A percentile compares a stretch with the other conserved stretches of the same genome.
These are phyloP conservation scores for Pyrenula aspistea DNA, from an alignment of 495 filamentous ascomycete genomes.

Conservation along the genomic window DNA sequence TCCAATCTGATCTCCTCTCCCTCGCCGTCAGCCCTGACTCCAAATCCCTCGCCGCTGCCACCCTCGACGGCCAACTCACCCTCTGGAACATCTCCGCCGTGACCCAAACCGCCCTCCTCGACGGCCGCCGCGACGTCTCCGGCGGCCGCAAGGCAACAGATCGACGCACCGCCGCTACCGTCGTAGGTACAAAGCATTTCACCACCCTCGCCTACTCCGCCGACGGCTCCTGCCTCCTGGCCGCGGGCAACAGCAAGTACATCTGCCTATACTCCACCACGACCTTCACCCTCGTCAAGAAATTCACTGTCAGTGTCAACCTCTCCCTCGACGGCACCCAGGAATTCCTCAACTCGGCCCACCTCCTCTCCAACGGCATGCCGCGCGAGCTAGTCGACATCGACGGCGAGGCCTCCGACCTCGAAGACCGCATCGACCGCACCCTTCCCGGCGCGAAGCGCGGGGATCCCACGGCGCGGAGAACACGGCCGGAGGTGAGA, in stretches of 20 bases:
- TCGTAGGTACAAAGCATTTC: conserved; percentile 79
- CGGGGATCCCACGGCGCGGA: conserved; percentile 69
- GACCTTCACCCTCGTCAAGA: conserved; percentile 82
- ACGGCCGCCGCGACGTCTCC: conserved; percentile 83
- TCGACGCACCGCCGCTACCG: conserved; percentile 81
- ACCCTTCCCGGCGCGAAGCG: conserved; percentile 81
- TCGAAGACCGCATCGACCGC: conserved; percentile 70
- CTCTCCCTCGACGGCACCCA: conserved; percentile 89
- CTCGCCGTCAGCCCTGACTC: conserved; percentile 86
- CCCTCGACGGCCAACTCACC: conserved; percentile 82
- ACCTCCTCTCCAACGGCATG: conserved; percentile 75
- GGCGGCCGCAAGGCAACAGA: conserved; percentile 81
- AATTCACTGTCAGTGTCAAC: conserved; percentile 89
- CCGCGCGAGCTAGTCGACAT: conserved; percentile 72
- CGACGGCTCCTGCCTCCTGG: conserved; percentile 81
- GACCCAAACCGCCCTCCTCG: conserved; percentile 66
- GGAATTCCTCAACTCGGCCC: conserved; percentile 85
- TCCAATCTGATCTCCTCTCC: conserved; percentile 79
- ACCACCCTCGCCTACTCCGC: conserved; percentile 78
- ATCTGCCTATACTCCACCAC: conserved; percentile 90
- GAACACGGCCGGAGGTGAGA: conserved; percentile 68
- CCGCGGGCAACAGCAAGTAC: conserved; percentile 90
- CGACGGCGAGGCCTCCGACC: conserved; percentile 77
- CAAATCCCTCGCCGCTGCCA: conserved; percentile 79
- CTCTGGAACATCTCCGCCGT: conserved; percentile 92